Conservation (phyloP, 2,329 filamentous ascomycete species). For the Penicillium sp. region DNA sequence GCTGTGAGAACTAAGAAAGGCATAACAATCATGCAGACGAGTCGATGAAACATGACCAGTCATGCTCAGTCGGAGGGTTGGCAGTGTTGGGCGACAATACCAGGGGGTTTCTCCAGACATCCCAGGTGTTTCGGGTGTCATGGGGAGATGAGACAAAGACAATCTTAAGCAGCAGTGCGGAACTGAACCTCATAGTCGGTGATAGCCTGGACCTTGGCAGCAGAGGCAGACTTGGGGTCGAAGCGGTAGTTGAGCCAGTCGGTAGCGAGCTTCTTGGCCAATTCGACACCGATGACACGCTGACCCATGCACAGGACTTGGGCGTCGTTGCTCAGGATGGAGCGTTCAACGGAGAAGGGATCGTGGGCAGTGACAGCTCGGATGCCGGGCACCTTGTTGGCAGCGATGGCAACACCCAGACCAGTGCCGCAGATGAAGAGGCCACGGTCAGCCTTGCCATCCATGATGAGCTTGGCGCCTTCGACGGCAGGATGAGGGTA, state of each 20-base stretch:
- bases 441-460: slow-evolving; percentile 66
- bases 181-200: slow-evolving; percentile 42
- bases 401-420: slow-evolving; percentile 81
- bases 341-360: slow-evolving; percentile 76
- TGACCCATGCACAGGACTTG: slow-evolving; percentile 86
- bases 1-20: slow-evolving; percentile 14
- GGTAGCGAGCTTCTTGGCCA: slow-evolving; percentile 70
- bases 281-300: slow-evolving; percentile 75
- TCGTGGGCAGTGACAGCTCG: slow-evolving; percentile 88
- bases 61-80: not conserved
- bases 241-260: slow-evolving; percentile 86
- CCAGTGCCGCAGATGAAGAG: slow-evolving; percentile 80
- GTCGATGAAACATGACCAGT: not conserved
- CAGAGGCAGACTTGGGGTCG: slow-evolving; percentile 63
- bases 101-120: not conserved
- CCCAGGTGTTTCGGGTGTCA: not conserved
- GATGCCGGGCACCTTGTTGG: slow-evolving; percentile 82
- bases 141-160: not conserved
- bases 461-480: slow-evolving; percentile 57
- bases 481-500: slow-evolving; percentile 77
- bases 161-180: slow-evolving; percentile 16
- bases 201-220: slow-evolving; percentile 56
- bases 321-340: slow-evolving; percentile 78
- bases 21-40: slow-evolving; percentile 1
- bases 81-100: not conserved